Evolutionary conservation across 768 basidiomycete genomes (phyloP), one percentile per base, ranked within the genome.

Genomic region (Collybia nuda): DNA sequence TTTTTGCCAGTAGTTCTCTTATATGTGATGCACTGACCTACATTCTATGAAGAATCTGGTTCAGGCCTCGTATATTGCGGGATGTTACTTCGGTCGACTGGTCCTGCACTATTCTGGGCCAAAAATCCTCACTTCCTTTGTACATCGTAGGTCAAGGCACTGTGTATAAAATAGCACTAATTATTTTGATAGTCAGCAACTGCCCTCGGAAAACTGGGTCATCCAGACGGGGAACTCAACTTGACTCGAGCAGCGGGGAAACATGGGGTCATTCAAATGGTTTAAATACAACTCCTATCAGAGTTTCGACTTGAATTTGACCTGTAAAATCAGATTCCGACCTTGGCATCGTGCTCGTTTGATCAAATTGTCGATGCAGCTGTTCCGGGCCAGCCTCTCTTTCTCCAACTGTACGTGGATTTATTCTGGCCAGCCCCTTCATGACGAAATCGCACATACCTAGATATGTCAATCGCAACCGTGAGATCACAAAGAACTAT

Each of bases 351-450:
- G 0, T 98, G 93, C 66, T 90, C 92, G 0, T 95, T 98, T 65
- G 93, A 98, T 64, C 92, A 97, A 66, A 82, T 97, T 47, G 76
- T 96, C n/a, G 88, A 94, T 61, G 88, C 84, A 0, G 87, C 92
- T 9, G 67, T 77, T 28, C 85, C 86, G 3, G 82, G 77, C 1
- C 94, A 97, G 67, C 73, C 80, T 5, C 88, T 89, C 60, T 93
- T 93, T 67, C 64, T 96, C 35, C 94, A 98, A 66, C 71, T 97
- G 75, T 90, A 65, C 55, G 79, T 61, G 1, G 11, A 15, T 14
- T 37, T 42, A 40, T 26, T 7, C 15, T 50, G n/a, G 2, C 17
- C 15, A 39, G 24, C 15, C 15, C 22, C 7, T 48, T 5, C 17
- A 22, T 23, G 37, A 9, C 23, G 17, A 17, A 45, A 14, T 45